phyloP scores from a whole-genome alignment of 2,329 filamentous ascomycete species.

The Talaromyces atroroseus region DNA sequence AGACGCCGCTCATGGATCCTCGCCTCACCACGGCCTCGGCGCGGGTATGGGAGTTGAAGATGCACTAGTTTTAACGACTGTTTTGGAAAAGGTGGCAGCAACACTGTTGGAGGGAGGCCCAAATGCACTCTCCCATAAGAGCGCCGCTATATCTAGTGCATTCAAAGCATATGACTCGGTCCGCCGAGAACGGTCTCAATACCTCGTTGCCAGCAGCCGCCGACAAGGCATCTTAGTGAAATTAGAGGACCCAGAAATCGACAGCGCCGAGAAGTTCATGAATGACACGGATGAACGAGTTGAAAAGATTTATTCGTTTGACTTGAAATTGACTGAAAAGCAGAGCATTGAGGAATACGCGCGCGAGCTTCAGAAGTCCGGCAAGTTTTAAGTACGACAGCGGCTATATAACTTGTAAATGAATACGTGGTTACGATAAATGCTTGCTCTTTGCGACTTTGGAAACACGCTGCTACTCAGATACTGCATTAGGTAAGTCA shows the following conservation, averaged over 20 bases:
- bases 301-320: not conserved
- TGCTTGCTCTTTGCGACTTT: too few species aligned
- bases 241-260: not conserved
- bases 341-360: not conserved
- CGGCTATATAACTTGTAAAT: too few species aligned
- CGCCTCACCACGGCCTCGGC: constrained; percentile 24
- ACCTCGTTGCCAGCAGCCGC: constrained; percentile 39
- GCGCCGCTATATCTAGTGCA: constrained; percentile 19
- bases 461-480: too few species aligned
- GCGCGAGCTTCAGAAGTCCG: not conserved
- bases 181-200: constrained; percentile 40
- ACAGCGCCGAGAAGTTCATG: not conserved
- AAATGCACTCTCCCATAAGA: not conserved
- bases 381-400: not conserved
- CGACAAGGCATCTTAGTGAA: not conserved
- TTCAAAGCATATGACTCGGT: constrained; percentile 36
- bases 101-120: not conserved
- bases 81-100: constrained; percentile 13
- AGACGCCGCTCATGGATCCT: constrained; percentile 24
- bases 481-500: too few species aligned
- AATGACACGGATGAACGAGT: not conserved
- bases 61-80: constrained; percentile 17
- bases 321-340: not conserved
- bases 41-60: constrained; percentile 25
- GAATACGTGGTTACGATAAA: too few species aligned